These are phyloP conservation scores for Trichoderma pleuroti DNA, from an alignment of 2,329 filamentous ascomycete genomes.

Conservation along the genomic window DNA sequence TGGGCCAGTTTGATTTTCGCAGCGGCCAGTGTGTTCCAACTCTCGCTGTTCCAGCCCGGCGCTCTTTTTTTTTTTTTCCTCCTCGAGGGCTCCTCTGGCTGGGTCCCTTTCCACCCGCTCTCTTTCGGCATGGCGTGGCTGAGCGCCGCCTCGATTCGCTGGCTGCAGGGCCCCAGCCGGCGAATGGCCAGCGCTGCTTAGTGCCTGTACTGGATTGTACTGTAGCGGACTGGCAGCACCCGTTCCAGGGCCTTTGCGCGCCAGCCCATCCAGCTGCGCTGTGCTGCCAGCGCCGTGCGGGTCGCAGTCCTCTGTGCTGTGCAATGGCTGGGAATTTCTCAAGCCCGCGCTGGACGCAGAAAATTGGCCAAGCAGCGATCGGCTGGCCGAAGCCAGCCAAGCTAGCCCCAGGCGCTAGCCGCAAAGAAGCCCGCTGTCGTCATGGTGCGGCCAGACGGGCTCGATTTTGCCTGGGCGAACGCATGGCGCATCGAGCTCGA, in stretches of 20 bases:
- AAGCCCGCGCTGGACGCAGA: conserved; percentile 7
- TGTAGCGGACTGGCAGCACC: not conserved
- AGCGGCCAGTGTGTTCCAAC: not conserved
- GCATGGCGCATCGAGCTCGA: not conserved
- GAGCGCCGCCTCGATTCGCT: conserved; percentile 2
- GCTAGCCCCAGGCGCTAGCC: not conserved
- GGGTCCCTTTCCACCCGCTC: not conserved
- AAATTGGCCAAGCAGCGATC: not conserved
- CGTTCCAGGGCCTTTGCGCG: not conserved
- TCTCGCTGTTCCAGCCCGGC: too few species aligned
- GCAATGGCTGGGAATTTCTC: not conserved
- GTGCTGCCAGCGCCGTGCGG: not conserved
- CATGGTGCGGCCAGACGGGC: conserved; percentile 5
- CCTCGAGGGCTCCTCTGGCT: too few species aligned
- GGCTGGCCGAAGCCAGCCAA: not conserved
- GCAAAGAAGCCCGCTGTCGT: conserved; percentile 5
- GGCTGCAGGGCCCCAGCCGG: not conserved
- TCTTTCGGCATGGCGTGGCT: not conserved
- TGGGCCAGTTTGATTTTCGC: not conserved
- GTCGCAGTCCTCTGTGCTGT: not conserved
- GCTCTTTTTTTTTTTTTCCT: not conserved
- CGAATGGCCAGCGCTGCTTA: not conserved
- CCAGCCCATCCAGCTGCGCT: not conserved
- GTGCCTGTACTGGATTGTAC: not conserved
- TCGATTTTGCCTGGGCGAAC: not conserved